Evolutionary conservation across 805 yeast species (phyloP).

Genomic region (Metschnikowia sp.): DNA sequence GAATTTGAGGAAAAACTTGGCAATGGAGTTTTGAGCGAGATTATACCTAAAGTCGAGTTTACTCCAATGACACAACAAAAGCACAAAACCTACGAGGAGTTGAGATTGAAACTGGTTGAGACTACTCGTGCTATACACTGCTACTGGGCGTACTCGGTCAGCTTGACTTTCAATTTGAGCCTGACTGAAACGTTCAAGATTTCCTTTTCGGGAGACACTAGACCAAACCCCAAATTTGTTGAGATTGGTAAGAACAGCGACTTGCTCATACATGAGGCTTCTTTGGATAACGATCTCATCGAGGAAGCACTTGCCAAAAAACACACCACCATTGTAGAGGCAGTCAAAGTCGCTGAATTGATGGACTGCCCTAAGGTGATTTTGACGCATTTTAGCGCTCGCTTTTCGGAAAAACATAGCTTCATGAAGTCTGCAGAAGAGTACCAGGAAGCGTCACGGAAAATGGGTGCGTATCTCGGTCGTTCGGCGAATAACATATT

Average conservation of each 20-base stretch:
- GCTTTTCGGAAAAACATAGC: slow-evolving; percentile 51
- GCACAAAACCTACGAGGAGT: slow-evolving; percentile 33
- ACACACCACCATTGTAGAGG: slow-evolving; percentile 89
- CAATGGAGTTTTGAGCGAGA: slow-evolving; percentile 12
- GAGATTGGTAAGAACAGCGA: slow-evolving; percentile 65
- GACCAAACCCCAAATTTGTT: slow-evolving; percentile 71
- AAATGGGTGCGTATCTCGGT: slow-evolving; percentile 29
- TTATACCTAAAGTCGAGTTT: slow-evolving; percentile 18
- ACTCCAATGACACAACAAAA: slow-evolving; percentile 7
- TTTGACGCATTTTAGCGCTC: slow-evolving; percentile 88
- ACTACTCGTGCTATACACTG: slow-evolving; percentile 86
- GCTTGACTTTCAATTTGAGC: slow-evolving; percentile 52
- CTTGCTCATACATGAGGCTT: slow-evolving; percentile 87
- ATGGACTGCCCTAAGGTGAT: slow-evolving; percentile 74
- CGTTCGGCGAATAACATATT: slow-evolving; percentile 25
- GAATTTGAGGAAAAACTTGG: slow-evolving; percentile 35
- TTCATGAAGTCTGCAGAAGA: slow-evolving; percentile 24
- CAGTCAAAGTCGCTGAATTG: slow-evolving; percentile 59
- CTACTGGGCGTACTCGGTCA: slow-evolving; percentile 65
- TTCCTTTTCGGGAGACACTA: slow-evolving; percentile 92
- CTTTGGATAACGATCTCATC: slow-evolving; percentile 73
- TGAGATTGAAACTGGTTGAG: slow-evolving; percentile 42
- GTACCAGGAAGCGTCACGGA: slow-evolving; percentile 20
- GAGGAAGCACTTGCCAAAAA: slow-evolving; percentile 78
- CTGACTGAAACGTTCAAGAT: slow-evolving; percentile 50